Evolutionary conservation across 768 basidiomycete species (phyloP), one percentile per base, ranked within the genome.

Genomic region (Tricholomella constricta): DNA sequence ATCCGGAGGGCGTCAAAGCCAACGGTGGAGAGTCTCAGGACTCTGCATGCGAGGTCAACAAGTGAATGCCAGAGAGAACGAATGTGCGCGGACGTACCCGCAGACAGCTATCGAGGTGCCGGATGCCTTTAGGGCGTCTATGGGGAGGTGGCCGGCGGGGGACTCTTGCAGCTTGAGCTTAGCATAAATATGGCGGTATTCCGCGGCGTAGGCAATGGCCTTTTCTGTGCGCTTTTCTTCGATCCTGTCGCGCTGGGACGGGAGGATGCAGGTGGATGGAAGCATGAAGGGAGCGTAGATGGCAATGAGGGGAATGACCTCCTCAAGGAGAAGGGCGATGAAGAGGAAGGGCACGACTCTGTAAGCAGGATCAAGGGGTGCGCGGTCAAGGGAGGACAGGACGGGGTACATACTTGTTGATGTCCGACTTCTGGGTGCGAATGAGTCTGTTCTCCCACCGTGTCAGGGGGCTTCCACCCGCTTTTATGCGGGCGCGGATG

Each of bases 211-310:
- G 22, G 68, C 71, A 5, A 71, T 62, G 12, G 81, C 74, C 61
- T 84, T 81, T 63, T 69, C 78, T 59, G 62, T 77, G 67, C 72
- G 83, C 76, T 66, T 77, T 56, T 66, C 75, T 64, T 71, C 87
- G 75, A 72, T 93, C 72, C 73, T 86, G 66, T 64, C 75, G 32
- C 78, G 83, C 71, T 94, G 92, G 11, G 88, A 85, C 1, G 92
- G 89, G 5, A 94, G 79, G 49, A 94, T 78, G 64, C 91, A 93
- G 0, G 92, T 94, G 2, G 91, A 93, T 1, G 92, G 92, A 23
- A 94, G 82, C 73, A 91, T 79, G 64, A 80, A 82, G 2, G 92
- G 92, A n/a, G 82, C 85, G 62, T 90, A 94, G 55, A 94, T 81
- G 23, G 90, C 90, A 56, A 93, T 81, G 56, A 94, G 77, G 12